Conservation (phyloP, 2,329 filamentous ascomycete species). For the Nannizziopsis arthrosporioides region DNA sequence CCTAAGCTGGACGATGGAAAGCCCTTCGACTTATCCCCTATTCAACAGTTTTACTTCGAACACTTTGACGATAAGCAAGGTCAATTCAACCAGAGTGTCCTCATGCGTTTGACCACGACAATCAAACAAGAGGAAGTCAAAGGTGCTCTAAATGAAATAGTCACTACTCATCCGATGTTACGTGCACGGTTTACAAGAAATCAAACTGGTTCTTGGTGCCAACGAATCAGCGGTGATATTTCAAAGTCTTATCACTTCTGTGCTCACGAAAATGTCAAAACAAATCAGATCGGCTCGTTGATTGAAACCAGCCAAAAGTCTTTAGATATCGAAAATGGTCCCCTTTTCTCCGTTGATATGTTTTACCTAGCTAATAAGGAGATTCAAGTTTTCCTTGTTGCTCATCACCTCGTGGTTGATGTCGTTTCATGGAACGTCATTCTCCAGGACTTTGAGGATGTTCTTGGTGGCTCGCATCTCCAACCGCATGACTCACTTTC, state of each 20-base stretch:
- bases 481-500: slow-evolving; percentile 23
- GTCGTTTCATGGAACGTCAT: slow-evolving; percentile 20
- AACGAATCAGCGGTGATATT: slow-evolving; percentile 19
- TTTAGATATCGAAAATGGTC: slow-evolving; percentile 26
- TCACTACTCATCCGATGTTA: slow-evolving; percentile 18
- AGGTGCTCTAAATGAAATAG: slow-evolving; percentile 12
- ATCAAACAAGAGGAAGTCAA: slow-evolving; percentile 7
- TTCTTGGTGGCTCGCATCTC: slow-evolving; percentile 22
- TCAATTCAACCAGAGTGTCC: slow-evolving; percentile 20
- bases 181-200: slow-evolving; percentile 17
- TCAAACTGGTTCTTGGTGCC: slow-evolving; percentile 16
- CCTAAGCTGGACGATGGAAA: slow-evolving; percentile 6
- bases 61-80: slow-evolving; percentile 13
- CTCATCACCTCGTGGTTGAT: slow-evolving; percentile 19
- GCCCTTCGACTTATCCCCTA: slow-evolving; percentile 17
- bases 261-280: slow-evolving; percentile 18
- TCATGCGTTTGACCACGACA: slow-evolving; percentile 10
- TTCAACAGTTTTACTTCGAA: slow-evolving; percentile 19
- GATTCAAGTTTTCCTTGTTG: slow-evolving; percentile 15
- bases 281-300: slow-evolving; percentile 17
- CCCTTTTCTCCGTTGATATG: slow-evolving; percentile 12
- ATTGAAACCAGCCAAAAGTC: slow-evolving; percentile 23
- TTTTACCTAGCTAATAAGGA: slow-evolving; percentile 6
- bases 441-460: slow-evolving; percentile 18
- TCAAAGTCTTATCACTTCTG: slow-evolving; percentile 25